phyloP scores from a whole-genome alignment of 1,284 basidiomycete genomes.

The Cutaneotrichosporon cavernicola region DNA sequence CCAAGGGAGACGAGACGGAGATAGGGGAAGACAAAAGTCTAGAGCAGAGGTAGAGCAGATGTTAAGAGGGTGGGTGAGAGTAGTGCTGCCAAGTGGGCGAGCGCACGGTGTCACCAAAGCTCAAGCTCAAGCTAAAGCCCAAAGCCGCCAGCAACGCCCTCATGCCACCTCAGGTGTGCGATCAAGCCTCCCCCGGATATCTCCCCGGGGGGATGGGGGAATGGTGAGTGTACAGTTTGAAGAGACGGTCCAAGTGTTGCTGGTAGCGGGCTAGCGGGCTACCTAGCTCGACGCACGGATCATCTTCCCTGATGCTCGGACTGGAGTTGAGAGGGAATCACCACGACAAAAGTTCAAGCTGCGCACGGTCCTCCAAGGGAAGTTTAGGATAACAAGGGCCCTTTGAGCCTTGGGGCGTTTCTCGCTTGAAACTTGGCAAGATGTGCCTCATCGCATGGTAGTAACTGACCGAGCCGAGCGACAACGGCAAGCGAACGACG shows the following conservation, averaged over 20 bases:
- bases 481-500: too few relatives aligned
- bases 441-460: neutral
- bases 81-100: neutral
- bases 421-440: neutral
- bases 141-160: neutral
- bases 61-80: constrained; percentile 1
- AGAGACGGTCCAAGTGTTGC: neutral
- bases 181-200: constrained; percentile 2
- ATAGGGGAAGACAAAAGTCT: neutral
- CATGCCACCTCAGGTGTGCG: neutral
- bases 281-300: too few relatives aligned
- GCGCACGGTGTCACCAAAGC: neutral
- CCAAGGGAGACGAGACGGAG: neutral
- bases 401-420: too few relatives aligned
- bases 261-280: too few relatives aligned
- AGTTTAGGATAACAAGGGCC: neutral
- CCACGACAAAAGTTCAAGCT: neutral
- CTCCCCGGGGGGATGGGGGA: neutral
- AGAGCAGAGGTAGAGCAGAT: neutral
- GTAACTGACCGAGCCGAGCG: neutral
- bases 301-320: neutral
- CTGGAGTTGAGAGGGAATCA: neutral
- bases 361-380: neutral
- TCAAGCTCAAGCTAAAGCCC: neutral
- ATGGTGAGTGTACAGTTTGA: neutral